phyloP scores from a whole-genome alignment of 2,329 filamentous ascomycete genomes.

The Trichoderma endophyticum region DNA sequence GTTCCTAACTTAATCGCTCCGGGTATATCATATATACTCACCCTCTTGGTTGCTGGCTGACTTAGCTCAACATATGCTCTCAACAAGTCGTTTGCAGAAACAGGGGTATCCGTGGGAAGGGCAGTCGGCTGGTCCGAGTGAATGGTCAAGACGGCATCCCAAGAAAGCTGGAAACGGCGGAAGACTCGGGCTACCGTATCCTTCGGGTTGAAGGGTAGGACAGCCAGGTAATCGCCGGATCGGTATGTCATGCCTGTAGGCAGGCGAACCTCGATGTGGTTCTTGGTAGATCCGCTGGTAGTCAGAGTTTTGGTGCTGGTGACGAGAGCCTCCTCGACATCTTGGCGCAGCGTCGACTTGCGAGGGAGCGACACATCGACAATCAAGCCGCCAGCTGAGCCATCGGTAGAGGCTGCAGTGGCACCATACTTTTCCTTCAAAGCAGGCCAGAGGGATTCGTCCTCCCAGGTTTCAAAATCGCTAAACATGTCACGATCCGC shows the following conservation, averaged over 20 bases:
- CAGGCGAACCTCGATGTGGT: constrained; percentile 64
- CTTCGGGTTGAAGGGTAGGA: constrained; percentile 68
- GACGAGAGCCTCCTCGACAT: constrained; percentile 61
- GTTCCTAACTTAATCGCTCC: not conserved
- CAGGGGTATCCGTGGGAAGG: constrained; percentile 52
- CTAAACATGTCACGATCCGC: constrained; percentile 64
- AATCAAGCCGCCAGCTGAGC: constrained; percentile 27
- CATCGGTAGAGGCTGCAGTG: constrained; percentile 24
- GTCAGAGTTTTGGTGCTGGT: constrained; percentile 51
- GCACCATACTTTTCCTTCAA: constrained; percentile 46
- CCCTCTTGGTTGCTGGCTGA: constrained; percentile 68
- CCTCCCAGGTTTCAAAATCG: constrained; percentile 65
- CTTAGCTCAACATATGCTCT: constrained; percentile 70
- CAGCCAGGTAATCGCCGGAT: constrained; percentile 72
- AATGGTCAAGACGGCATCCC: constrained; percentile 66
- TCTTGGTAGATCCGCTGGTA: constrained; percentile 53
- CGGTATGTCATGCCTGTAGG: constrained; percentile 64
- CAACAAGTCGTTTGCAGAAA: constrained; percentile 63
- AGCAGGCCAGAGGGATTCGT: constrained; percentile 50
- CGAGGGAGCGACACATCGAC: constrained; percentile 54
- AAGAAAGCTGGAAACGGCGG: constrained; percentile 62
- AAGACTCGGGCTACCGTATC: constrained; percentile 61
- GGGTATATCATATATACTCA: constrained; percentile 27
- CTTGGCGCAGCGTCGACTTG: constrained; percentile 57
- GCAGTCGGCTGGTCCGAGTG: constrained; percentile 48